These are phyloP conservation scores for Lonicera japonica DNA, from an alignment of 129 eudicot genomes.

Conservation along the genomic window DNA sequence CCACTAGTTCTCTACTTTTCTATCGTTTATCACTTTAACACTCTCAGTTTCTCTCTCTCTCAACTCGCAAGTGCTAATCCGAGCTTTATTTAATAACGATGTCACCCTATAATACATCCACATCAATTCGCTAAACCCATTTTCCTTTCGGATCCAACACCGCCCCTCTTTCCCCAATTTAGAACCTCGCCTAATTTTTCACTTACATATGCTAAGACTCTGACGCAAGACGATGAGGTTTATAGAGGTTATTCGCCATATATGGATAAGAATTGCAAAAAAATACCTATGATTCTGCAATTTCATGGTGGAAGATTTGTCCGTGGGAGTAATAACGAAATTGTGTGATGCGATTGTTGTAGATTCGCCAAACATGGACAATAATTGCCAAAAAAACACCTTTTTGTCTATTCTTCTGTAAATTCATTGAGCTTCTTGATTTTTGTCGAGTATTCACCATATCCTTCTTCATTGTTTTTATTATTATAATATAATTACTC, in stretches of 20 bases:
- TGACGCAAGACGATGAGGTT: conserved; percentile 27
- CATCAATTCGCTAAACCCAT: conserved; percentile 52
- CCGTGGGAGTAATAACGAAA: conserved; percentile 68
- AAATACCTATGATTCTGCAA: conserved; percentile 74
- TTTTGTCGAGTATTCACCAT: too few species aligned
- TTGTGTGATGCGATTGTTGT: conserved; percentile 74
- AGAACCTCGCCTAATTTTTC: neutral
- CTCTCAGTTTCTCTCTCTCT: too few species aligned
- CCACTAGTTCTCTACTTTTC: too few species aligned
- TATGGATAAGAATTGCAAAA: conserved; percentile 28
- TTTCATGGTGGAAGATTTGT: conserved; percentile 93
- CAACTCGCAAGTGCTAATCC: conserved; percentile 71
- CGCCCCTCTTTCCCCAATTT: conserved; percentile 8
- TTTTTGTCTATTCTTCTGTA: too few species aligned
- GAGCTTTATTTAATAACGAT: conserved; percentile 47
- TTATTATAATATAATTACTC: too few species aligned
- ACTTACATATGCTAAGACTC: too few species aligned
- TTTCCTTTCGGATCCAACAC: conserved; percentile 66
- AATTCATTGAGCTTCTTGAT: too few species aligned
- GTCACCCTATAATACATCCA: conserved; percentile 89
- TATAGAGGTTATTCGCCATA: conserved; percentile 68
- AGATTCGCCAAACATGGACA: too few species aligned
- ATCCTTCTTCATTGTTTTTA: too few species aligned
- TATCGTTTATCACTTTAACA: too few species aligned
- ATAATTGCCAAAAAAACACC: too few species aligned